phyloP scores from a whole-genome alignment of 1,284 basidiomycete species.

The Exobasidium cylindrosporum region DNA sequence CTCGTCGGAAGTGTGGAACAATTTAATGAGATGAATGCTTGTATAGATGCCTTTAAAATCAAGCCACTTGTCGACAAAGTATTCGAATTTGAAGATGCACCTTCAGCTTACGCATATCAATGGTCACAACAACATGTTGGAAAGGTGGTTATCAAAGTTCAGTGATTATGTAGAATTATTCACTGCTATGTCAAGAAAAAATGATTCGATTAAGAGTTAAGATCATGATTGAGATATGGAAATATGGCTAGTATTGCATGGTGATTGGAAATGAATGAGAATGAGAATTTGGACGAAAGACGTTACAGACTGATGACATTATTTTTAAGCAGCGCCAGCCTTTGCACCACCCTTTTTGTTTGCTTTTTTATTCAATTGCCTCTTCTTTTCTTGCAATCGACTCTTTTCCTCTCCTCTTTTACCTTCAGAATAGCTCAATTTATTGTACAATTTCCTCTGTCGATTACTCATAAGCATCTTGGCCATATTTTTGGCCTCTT shows the following conservation, averaged over 20 bases:
- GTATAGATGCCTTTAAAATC: conserved; percentile 58
- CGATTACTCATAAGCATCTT: conserved; percentile 99
- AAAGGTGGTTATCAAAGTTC: conserved; percentile 35
- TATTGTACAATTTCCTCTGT: conserved; percentile 91
- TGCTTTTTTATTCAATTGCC: conserved; percentile 27
- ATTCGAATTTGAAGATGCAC: conserved; percentile 60
- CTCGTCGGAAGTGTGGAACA: conserved; percentile 55
- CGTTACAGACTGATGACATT: no score
- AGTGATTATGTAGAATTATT: neutral
- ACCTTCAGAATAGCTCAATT: conserved; percentile 83
- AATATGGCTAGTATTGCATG: neutral
- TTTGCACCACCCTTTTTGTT: conserved; percentile 22
- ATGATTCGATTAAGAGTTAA: no score
- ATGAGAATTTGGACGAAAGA: neutral
- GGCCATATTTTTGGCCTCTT: conserved; percentile 68
- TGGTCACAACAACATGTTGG: conserved; percentile 46
- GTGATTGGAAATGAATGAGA: neutral
- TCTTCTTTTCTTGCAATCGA: conserved; percentile 44
- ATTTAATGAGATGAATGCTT: conserved; percentile 60
- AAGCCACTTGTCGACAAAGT: conserved; percentile 61
- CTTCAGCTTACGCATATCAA: conserved; percentile 60
- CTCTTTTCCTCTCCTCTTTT: conserved; percentile 70
- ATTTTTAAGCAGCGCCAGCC: neutral
- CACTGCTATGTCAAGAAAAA: no score
- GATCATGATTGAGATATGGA: no score